These are phyloP conservation scores for Eucalyptus lansdowneana DNA, from an alignment of 345 rosid species.

Conservation along the genomic window DNA sequence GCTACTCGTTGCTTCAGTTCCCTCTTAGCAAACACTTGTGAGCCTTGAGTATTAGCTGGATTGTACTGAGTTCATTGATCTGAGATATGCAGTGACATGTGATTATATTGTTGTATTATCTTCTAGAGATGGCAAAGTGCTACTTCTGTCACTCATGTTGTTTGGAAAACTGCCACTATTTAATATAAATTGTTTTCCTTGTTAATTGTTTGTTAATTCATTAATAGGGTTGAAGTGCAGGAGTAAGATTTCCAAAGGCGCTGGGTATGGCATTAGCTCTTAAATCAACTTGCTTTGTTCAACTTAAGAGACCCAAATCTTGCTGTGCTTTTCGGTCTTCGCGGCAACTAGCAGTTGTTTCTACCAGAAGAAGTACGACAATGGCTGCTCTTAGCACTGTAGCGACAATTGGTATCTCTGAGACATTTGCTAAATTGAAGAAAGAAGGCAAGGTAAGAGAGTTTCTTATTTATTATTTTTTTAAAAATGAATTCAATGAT, in stretches of 20 bases:
- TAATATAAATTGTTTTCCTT: background rate
- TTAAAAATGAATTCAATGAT: background rate
- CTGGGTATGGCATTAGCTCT: background rate
- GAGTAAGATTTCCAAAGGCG: background rate
- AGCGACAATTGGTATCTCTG: background rate
- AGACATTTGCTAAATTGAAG: background rate
- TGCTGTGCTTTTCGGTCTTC: background rate
- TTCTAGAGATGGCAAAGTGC: background rate
- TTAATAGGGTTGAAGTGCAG: background rate
- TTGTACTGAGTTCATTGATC: background rate
- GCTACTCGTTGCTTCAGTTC: background rate
- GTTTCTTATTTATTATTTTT: background rate
- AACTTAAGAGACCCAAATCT: background rate
- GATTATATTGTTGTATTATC: background rate
- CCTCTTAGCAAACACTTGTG: background rate
- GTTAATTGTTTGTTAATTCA: background rate
- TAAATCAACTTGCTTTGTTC: background rate
- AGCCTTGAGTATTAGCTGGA: background rate
- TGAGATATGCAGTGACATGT: background rate
- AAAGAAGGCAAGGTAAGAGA: background rate
- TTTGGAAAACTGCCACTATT: background rate
- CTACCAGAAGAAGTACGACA: background rate
- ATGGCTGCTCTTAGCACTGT: background rate
- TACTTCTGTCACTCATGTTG: background rate
- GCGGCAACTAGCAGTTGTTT: background rate